These are phyloP conservation scores for Salix dunnii DNA, from an alignment of 345 rosid genomes.

Conservation along the genomic window DNA sequence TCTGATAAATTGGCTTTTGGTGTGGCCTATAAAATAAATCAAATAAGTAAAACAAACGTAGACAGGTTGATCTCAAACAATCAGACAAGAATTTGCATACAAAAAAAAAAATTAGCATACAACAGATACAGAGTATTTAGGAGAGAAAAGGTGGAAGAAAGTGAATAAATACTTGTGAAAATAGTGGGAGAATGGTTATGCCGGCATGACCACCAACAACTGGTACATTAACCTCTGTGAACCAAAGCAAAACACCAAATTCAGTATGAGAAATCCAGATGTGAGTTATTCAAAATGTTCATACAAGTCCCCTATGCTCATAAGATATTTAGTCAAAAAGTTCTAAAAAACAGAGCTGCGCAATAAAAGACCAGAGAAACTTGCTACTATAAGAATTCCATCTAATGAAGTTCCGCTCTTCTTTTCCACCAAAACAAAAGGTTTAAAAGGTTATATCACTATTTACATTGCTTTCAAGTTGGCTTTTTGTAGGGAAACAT, in stretches of 20 bases:
- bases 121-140: neutral
- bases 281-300: neutral
- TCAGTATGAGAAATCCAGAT: neutral
- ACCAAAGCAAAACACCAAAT: neutral
- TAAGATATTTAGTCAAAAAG: neutral
- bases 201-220: conserved; percentile 93
- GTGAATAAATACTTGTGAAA: conserved; percentile 54
- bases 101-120: neutral
- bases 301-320: neutral
- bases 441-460: neutral
- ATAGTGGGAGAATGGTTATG: conserved; percentile 70
- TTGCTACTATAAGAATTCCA: neutral
- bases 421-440: neutral
- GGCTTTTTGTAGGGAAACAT: neutral
- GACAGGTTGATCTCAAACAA: neutral
- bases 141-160: neutral
- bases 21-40: conserved; percentile 47
- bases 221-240: conserved; percentile 68
- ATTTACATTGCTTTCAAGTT: neutral
- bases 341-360: neutral
- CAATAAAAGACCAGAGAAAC: neutral
- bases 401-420: neutral
- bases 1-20: conserved; percentile 65
- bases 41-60: neutral
- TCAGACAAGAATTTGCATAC: neutral